phyloP scores from a whole-genome alignment of 257 asterid species.

The Penstemon davidsonii region DNA sequence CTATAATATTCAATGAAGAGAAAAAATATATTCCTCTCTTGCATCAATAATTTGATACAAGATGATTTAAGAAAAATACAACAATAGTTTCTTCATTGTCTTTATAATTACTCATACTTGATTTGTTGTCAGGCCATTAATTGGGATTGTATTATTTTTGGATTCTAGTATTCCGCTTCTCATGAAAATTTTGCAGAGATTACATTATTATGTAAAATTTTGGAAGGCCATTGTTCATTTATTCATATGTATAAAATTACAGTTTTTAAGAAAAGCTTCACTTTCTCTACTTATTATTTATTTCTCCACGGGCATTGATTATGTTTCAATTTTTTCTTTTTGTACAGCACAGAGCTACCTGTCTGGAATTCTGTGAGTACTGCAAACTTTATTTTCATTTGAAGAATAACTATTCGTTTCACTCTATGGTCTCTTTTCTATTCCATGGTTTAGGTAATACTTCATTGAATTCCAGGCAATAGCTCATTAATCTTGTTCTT shows the following conservation, averaged over 20 bases:
- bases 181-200: not conserved
- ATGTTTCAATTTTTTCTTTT: slow-evolving; percentile 20
- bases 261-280: slow-evolving; percentile 11
- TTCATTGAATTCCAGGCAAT: not conserved
- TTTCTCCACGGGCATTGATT: slow-evolving; percentile 29
- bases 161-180: not conserved
- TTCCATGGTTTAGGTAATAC: not conserved
- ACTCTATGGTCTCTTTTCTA: slow-evolving; percentile 3
- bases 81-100: too few species aligned
- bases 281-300: slow-evolving; percentile 14
- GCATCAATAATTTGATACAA: too few species aligned
- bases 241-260: not conserved
- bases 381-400: slow-evolving; percentile 27
- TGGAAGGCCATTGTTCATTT: not conserved
- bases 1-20: too few species aligned
- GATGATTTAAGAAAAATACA: too few species aligned
- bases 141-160: too few species aligned
- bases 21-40: too few species aligned
- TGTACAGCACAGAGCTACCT: slow-evolving; percentile 81
- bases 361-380: slow-evolving; percentile 93
- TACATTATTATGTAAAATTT: not conserved
- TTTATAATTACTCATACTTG: too few species aligned
- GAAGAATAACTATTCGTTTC: slow-evolving; percentile 18
- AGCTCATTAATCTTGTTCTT: slow-evolving; percentile 7
- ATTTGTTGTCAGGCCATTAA: too few species aligned